These are phyloP conservation scores for Aspergillus versicolor DNA, from an alignment of 2,329 filamentous ascomycete species.

Conservation along the genomic window DNA sequence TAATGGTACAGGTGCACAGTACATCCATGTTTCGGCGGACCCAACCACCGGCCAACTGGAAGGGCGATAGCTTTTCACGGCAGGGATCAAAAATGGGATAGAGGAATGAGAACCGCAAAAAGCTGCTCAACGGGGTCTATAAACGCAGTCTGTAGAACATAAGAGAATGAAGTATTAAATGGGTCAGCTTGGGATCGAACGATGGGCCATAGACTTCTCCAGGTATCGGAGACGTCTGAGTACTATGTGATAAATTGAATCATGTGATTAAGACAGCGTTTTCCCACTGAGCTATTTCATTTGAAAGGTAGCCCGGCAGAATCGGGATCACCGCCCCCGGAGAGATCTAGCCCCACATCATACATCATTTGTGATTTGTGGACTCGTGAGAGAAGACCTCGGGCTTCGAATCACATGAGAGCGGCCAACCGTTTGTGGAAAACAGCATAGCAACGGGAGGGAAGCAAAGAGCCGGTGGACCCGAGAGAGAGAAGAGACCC, in stretches of 20 bases:
- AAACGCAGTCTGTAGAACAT: not conserved
- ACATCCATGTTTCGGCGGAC: no score
- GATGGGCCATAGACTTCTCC: no score
- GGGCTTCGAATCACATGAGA: slow-evolving; percentile 2
- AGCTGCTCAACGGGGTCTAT: not conserved
- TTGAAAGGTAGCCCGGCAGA: no score
- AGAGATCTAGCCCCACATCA: not conserved
- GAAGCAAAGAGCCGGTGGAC: not conserved
- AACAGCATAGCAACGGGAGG: not conserved
- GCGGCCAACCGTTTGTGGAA: not conserved
- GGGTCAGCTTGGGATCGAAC: not conserved
- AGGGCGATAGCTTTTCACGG: no score
- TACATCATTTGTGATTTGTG: not conserved
- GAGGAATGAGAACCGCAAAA: no score
- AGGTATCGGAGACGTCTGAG: no score
- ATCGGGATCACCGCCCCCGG: no score
- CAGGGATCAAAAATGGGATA: no score
- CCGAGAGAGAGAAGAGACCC: not conserved
- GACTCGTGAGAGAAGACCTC: not conserved
- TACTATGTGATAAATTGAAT: not conserved
- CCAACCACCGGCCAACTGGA: no score
- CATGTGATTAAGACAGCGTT: not conserved
- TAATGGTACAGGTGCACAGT: no score
- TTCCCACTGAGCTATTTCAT: not conserved
- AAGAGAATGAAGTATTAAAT: not conserved